Evolutionary conservation across 2,329 filamentous ascomycete species (phyloP), one percentile per base, ranked within the genome.

Genomic region (Neonectria ditissima): DNA sequence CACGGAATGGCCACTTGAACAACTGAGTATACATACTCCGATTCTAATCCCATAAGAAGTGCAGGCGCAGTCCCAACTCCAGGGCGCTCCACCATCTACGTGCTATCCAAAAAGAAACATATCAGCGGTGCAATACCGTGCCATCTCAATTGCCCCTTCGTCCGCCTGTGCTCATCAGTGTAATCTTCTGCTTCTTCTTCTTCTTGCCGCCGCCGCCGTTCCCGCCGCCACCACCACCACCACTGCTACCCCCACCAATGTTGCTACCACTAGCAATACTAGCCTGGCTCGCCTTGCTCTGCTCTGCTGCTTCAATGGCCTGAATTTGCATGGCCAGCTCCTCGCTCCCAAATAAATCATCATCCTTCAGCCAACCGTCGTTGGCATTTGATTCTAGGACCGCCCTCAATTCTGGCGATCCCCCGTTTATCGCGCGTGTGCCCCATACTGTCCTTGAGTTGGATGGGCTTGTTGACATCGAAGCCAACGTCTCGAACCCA

Each of bases 381-480:
- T 94, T 88, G 10, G 56, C 60, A 56, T 64, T 63, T 76, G 71
- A 43, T 52, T 43, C 50, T 39, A 44, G 69, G 14, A 61, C 67
- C 37, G 83, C 76, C 28, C 78, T 78, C 28, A 88, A 72, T 11
- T 86, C 84, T 2, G 89, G 88, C 4, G 88, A 89, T 1, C 80
- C 80, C 1, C 80, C 80, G 0, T 88, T 81, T 3, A 97, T 81
- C 0, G 86, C 88, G 4, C 87, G 84, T 1, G 95, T 98, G n/a
- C 95, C 95, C 95, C 95, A 98, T 0, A 98, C 93, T 0, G 95
- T 98, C 65, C 89, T 89, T 43, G 87, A 83, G 1, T 89, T 87
- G 7, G 88, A 90, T 0, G 94, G 94, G 66, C 92, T 97, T 1
- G 92, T 94, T 4, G 93, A 94, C 69, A 94, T 89, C 1, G 90